Percentiles rank a stretch among this genome's conserved stretches.
Evolutionary conservation across 805 yeast species (phyloP).

Genomic region (Grigorovia humatica): DNA sequence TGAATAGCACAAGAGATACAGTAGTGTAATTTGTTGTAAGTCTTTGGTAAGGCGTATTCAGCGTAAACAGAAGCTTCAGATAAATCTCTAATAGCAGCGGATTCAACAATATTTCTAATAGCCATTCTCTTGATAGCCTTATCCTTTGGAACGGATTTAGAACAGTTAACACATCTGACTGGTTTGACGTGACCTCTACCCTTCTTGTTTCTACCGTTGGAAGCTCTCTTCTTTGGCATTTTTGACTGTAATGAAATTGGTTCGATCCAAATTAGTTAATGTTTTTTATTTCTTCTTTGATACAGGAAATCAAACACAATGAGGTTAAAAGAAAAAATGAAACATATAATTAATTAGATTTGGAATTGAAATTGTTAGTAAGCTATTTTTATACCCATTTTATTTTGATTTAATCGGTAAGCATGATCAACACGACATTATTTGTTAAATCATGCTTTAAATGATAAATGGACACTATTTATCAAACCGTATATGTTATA

Average conservation of each 20-base stretch:
- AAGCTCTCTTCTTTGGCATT: conserved; percentile 99
- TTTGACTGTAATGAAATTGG: conserved; percentile 19
- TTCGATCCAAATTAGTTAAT: not conserved
- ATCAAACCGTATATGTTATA: not conserved
- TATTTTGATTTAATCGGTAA: not conserved
- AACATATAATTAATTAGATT: not conserved
- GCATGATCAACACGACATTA: not conserved
- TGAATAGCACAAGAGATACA: conserved; percentile 99
- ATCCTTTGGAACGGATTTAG: conserved; percentile 99
- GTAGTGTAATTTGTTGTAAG: conserved; percentile 99
- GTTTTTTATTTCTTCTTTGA: too few relatives aligned
- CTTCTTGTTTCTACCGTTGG: conserved; percentile 99
- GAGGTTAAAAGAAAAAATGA: too few relatives aligned
- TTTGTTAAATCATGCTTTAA: not conserved
- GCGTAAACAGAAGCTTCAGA: conserved; percentile 98
- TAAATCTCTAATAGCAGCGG: conserved; percentile 99
- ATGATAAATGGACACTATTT: not conserved
- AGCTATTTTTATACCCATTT: too few relatives aligned
- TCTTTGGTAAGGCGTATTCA: conserved; percentile 99
- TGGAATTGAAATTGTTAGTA: not conserved
- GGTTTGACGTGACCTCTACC: conserved; percentile 99
- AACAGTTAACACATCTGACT: conserved; percentile 99
- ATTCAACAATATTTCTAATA: conserved; percentile 99
- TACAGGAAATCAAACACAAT: not conserved
- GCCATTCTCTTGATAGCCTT: conserved; percentile 99